Percentiles rank a stretch among this genome's conserved stretches.
These are phyloP conservation scores for Eutrema yunnanense DNA, from an alignment of 345 rosid species.

Conservation along the genomic window DNA sequence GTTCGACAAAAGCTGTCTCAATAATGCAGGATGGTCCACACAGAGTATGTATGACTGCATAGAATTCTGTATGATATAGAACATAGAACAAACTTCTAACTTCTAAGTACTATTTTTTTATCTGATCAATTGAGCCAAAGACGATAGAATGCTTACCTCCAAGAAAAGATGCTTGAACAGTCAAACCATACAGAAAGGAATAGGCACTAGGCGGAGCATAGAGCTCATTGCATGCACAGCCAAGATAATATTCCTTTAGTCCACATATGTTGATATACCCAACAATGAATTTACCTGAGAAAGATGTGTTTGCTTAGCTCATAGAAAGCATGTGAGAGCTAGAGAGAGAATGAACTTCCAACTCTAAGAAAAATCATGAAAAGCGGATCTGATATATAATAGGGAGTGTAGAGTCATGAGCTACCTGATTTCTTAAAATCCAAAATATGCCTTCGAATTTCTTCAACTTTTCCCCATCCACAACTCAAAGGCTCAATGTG, in stretches of 20 bases:
- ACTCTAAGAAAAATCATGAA: not conserved
- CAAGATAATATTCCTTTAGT: conserved; percentile 88
- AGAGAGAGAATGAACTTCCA: not conserved
- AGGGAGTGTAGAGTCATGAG: not conserved
- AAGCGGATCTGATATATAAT: not conserved
- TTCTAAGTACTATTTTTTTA: not conserved
- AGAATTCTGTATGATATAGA: not conserved
- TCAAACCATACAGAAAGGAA: conserved; percentile 80
- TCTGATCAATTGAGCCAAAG: not conserved
- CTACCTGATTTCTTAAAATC: conserved; percentile 93
- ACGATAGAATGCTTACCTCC: conserved; percentile 49
- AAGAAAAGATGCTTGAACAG: conserved; percentile 83
- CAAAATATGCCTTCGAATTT: conserved; percentile 73
- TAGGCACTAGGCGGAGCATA: conserved; percentile 96
- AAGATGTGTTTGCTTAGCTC: conserved; percentile 9
- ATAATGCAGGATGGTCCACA: not conserved
- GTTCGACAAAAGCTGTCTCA: not conserved
- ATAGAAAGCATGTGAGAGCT: not conserved
- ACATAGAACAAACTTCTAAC: not conserved
- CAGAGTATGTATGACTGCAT: not conserved
- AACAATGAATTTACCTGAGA: conserved; percentile 73
- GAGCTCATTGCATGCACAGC: conserved; percentile 76
- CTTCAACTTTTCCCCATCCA: conserved; percentile 96
- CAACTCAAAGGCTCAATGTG: conserved; percentile 78
- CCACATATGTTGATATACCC: conserved; percentile 71